Evolutionary conservation across 352 stramenopile genomes (phyloP), one percentile per base, ranked within the genome.

Genomic region (Thalassiosira pacifica): DNA sequence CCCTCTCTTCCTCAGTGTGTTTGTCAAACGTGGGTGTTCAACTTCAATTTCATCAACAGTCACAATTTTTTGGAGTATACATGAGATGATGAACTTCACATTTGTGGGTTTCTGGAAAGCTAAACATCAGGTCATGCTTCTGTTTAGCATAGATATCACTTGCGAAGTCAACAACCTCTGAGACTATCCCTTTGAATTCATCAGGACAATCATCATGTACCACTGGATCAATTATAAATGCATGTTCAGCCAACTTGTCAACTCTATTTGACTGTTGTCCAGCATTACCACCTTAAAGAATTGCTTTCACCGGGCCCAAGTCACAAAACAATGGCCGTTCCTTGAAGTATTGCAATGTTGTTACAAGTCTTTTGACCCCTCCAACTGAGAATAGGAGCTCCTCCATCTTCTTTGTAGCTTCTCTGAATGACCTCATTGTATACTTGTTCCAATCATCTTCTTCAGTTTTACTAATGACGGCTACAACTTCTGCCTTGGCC

Each of bases 121-220:
- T 65, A 26, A 22, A 65, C 19, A 26, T 65, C 2, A 19, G 2
- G 27, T 65, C 55, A 34, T 65, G 55, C 0, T 11, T 27, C 8
- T 26, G 24, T 11, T 65, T 65, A 6, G 55, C 55, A 65, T 65
- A 13, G 27, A 65, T 65, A 3, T 65, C 55, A 65, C 24, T 65
- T 19, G 55, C 5, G n/a, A 65, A 65, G n/a, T 65, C 55, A 34
- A 65, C 55, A 19, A 34, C 22, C 27, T 65, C 55, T 31, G 22
- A 61, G 2, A 61, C 53, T 11, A 31, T 13, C 4, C 31, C 6
- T 61, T 61, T 61, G 53, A 32, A 61, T 13, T 31, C 53, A 5
- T 61, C 53, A 5, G 53, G 53, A 31, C 53, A 61, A 31, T 61
- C 53, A 4, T 61, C 22, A 27, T 31, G 3, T 11, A 18, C 22